These are phyloP conservation scores for Xylariaceae sp. DNA, from an alignment of 2,329 filamentous ascomycete species.

Conservation along the genomic window DNA sequence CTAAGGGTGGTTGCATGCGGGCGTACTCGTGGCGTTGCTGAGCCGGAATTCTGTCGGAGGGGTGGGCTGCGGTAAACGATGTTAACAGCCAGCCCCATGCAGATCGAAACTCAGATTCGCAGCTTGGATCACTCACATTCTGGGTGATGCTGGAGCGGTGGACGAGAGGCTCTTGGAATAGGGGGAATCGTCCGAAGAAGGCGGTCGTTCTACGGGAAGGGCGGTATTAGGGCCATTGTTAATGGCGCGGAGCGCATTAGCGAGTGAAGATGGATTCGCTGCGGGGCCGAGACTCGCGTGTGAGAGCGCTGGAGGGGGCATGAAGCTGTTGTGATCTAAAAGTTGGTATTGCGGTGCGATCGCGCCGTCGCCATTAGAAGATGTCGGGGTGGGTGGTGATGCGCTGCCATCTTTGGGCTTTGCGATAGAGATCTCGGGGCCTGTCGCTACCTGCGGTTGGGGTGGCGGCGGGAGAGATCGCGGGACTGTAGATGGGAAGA, in stretches of 20 bases:
- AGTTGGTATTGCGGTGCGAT: constrained; percentile 24
- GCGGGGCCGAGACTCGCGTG: constrained; percentile 38
- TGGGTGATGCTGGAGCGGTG: constrained; percentile 63
- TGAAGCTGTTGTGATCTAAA: constrained; percentile 28
- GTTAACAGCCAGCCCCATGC: constrained; percentile 21
- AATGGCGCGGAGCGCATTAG: constrained; percentile 50
- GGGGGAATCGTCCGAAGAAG: constrained; percentile 55
- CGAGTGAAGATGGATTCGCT: constrained; percentile 46
- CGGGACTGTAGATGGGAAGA: constrained; percentile 28
- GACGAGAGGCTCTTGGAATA: constrained; percentile 63
- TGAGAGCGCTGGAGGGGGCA: constrained; percentile 36
- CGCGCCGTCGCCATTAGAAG: constrained; percentile 29
- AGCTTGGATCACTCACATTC: constrained; percentile 56
- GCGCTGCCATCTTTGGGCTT: constrained; percentile 24
- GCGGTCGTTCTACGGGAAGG: constrained; percentile 39
- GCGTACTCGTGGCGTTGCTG: constrained; percentile 76
- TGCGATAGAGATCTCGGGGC: constrained; percentile 19
- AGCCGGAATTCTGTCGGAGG: constrained; percentile 74
- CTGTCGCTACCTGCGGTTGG: constrained; percentile 20
- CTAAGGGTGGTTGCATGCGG: constrained; percentile 92
- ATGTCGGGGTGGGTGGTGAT: constrained; percentile 34
- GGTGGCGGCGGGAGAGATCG: constrained; percentile 34
- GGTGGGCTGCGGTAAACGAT: constrained; percentile 59
- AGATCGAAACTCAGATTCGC: not conserved
- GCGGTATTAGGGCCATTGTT: constrained; percentile 47